Conservation (phyloP, 208 protist species). For the Lotmaria passim region DNA sequence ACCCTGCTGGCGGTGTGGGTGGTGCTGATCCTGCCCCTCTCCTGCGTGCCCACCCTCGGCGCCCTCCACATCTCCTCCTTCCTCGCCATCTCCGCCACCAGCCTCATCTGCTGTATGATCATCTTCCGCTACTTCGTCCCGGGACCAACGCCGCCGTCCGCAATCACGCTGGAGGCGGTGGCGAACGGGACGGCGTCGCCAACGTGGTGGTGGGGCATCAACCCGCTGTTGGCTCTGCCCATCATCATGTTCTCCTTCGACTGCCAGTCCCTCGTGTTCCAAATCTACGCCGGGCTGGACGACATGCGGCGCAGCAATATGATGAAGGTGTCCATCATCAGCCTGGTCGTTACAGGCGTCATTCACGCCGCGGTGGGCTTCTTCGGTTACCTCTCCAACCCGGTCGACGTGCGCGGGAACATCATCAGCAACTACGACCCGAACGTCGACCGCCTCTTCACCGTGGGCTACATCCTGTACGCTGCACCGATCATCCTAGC, state of each 20-base stretch:
- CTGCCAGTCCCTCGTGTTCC: constrained; percentile 82
- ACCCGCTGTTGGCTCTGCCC: constrained; percentile 59
- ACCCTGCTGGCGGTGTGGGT: constrained; percentile 64
- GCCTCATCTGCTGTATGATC: constrained; percentile 61
- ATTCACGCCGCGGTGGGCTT: constrained; percentile 74
- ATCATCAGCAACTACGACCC: constrained; percentile 85
- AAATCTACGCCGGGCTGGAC: constrained; percentile 68
- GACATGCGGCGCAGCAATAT: constrained; percentile 71
- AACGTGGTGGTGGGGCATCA: constrained; percentile 49
- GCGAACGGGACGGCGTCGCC: constrained; percentile 17
- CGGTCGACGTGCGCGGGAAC: constrained; percentile 63
- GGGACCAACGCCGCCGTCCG: constrained; percentile 14
- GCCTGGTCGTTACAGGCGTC: constrained; percentile 46
- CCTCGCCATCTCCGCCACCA: constrained; percentile 64
- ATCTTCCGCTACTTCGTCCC: constrained; percentile 77
- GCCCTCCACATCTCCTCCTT: constrained; percentile 63
- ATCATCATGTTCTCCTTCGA: constrained; percentile 90
- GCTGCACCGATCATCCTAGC: constrained; percentile 64
- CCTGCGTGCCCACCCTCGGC: constrained; percentile 62
- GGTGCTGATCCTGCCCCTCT: constrained; percentile 72
- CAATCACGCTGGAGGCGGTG: constrained; percentile 18
- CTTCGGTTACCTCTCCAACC: constrained; percentile 76
- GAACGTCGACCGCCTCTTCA: constrained; percentile 58
- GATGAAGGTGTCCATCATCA: constrained; percentile 57
- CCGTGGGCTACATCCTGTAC: constrained; percentile 66